Evolutionary conservation across 116 monocot species (phyloP).

Genomic region (Cymodocea nodosa): DNA sequence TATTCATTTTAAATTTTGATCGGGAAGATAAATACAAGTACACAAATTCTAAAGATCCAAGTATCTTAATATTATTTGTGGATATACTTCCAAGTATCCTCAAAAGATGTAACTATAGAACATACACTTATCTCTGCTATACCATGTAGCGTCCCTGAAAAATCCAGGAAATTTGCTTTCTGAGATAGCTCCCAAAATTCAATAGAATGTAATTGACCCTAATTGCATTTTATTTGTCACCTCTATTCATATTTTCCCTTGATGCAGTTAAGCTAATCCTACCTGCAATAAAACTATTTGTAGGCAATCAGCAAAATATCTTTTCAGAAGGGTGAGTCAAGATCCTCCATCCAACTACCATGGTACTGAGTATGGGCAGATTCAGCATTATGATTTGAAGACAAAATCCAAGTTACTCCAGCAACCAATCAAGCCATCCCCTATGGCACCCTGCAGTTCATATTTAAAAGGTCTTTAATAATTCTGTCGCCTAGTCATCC

Average conservation of each 20-base stretch:
- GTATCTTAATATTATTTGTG: no score
- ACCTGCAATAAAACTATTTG: background rate
- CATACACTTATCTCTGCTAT: no score
- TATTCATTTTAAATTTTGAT: no score
- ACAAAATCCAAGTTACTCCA: background rate
- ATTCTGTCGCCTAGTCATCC: background rate
- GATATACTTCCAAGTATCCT: no score
- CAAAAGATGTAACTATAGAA: no score
- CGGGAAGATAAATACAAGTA: no score
- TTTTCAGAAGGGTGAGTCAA: background rate
- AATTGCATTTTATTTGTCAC: background rate
- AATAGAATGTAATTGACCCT: background rate
- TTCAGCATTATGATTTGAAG: background rate
- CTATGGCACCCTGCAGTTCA: background rate
- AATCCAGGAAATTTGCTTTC: no score
- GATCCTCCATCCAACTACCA: background rate
- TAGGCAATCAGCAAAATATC: background rate
- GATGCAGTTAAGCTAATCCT: background rate
- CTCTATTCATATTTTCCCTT: background rate
- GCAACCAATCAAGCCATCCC: background rate
- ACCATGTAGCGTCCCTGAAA: no score
- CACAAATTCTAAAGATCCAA: no score
- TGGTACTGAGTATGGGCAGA: no score
- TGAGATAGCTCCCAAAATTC: no score
- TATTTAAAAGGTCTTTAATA: conserved; percentile 2